Evolutionary conservation across 495 filamentous ascomycete species (phyloP), one percentile per base, ranked within the genome.

Genomic region (Rusavskia elegans): DNA sequence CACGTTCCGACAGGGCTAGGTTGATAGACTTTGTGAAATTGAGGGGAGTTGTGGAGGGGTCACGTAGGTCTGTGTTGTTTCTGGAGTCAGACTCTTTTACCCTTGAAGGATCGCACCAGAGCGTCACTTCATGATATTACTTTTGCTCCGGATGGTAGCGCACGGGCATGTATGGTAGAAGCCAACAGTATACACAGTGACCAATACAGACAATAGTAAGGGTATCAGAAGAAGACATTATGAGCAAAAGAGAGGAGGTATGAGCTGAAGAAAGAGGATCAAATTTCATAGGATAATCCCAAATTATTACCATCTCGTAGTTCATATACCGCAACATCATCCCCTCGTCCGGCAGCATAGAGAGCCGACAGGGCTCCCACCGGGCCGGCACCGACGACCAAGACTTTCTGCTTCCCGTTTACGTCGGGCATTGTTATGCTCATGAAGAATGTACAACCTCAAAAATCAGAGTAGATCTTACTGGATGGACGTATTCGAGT

Each of bases 11-110:
- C 11, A 99, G 68, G 17, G 92, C 89, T 19, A 99, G 71, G 61
- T 97, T 99, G 72, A 99, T 99, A 14, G 93, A 97, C 65, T 86
- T 94, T 41, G 89, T 93, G 65, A 97, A 96, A 61, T 97, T 96
- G 50, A 96, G 73, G 0, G 92, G 89, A 11, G 81, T 81, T 0
- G 88, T 96, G 9, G 77, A 76, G 5, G 85, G 81, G 59, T 89
- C 78, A 30, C 93, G 82, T 42, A 96, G 81, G 72, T 96, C 92
- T 95, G 60, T 53, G 38, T 7, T 36, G 2, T 19, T 16, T 23
- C 21, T 11, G 58, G 62, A 38, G 55, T 51, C 25, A 55, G 40
- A 35, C 8, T 35, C 13, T 35, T 1, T 35, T 10, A 10, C 32
- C 10, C 32, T 35, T 14, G 13, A 14, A 35, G 25, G 4, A 27